Evolutionary conservation across 2,329 filamentous ascomycete genomes (phyloP).

Genomic region (Pseudonectria buxi): DNA sequence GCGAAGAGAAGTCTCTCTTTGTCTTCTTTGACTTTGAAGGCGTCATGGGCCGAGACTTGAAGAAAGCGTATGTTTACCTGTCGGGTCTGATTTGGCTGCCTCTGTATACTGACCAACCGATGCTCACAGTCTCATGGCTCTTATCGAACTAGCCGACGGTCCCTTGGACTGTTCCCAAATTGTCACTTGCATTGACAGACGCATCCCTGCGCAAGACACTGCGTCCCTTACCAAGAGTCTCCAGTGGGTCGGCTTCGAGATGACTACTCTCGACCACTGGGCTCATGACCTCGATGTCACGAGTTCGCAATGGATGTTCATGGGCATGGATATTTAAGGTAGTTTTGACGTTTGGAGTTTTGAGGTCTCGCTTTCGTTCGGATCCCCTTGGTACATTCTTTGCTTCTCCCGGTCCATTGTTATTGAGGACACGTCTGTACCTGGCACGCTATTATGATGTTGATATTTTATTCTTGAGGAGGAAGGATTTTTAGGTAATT

Average conservation of each 20-base stretch:
- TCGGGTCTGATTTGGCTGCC: too few species aligned
- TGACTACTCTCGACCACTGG: slow-evolving; percentile 75
- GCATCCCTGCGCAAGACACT: slow-evolving; percentile 53
- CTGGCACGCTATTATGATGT: slow-evolving; percentile 8
- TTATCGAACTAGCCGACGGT: slow-evolving; percentile 79
- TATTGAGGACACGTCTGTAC: slow-evolving; percentile 10
- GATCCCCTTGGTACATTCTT: slow-evolving; percentile 9
- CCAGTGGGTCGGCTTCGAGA: slow-evolving; percentile 88
- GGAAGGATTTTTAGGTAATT: background rate
- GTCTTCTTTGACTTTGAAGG: slow-evolving; percentile 73
- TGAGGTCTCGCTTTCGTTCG: slow-evolving; percentile 11
- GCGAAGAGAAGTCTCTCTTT: slow-evolving; percentile 69
- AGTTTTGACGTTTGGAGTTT: slow-evolving; percentile 42
- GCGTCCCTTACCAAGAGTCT: slow-evolving; percentile 71
- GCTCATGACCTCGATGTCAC: slow-evolving; percentile 55
- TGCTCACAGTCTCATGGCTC: slow-evolving; percentile 64
- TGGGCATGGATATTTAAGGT: slow-evolving; percentile 87
- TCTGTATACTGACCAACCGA: background rate
- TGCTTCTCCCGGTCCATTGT: slow-evolving; percentile 11
- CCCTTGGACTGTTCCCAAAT: slow-evolving; percentile 71
- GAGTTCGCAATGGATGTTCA: slow-evolving; percentile 76
- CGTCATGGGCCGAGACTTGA: slow-evolving; percentile 69
- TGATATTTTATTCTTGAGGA: background rate
- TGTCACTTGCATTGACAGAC: slow-evolving; percentile 74
- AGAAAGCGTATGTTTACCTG: slow-evolving; percentile 76